Base-by-base conservation (phyloP, 1,284 basidiomycete species). In the Coniferiporia sulphurascens region DNA sequence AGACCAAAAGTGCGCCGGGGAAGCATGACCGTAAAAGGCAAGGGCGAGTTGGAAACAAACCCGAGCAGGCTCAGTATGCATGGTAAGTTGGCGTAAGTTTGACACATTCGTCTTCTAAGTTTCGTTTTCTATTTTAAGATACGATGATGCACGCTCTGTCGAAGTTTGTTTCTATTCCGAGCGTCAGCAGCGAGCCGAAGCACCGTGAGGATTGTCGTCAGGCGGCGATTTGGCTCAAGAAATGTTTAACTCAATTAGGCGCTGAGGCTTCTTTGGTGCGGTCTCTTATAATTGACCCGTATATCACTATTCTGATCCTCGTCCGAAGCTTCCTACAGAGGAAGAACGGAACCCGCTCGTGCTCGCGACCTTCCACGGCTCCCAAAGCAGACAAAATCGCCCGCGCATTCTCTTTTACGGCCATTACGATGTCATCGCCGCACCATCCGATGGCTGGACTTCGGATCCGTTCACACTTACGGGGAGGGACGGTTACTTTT, bases 391-490 rank as follows among this genome's bases (percentile, higher is more conserved):
- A 67, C 74, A 78, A 41, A 79, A 81, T 4, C 84, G 84, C 55
- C 85, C 78, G 43, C 80, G 94, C 2, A 78, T 97, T 6, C 76
- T 97, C 12, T 95, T 95, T 72, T 98, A 97, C 65, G 95, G 93
- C 80, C 94, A 98, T 70, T 98, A 97, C 73, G 95, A 98, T 67
- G 92, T 97, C 22, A 93, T 97, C 51, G 78, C 88, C 0, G 93
- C 92, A 0, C 85, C 84, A 1, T 72, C 76, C 3, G 76, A 82
- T 10, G 84, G 86, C 13, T 98, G 95, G 95, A 75, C 80, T n/a
- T 86, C 87, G 5, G 85, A 91, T 62, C 95, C 96, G 0, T 99
- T 94, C 75, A 79, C 76, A 5, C 75, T 98, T 59, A 84, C 83
- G 0, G 95, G 94, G 1, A 80, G 86, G 9, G 93, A 98, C 68